Percentiles rank a stretch among this genome's conserved stretches.
Evolutionary conservation across 2,329 filamentous ascomycete species (phyloP).

Genomic region (Chrysosporium keratinophilum): DNA sequence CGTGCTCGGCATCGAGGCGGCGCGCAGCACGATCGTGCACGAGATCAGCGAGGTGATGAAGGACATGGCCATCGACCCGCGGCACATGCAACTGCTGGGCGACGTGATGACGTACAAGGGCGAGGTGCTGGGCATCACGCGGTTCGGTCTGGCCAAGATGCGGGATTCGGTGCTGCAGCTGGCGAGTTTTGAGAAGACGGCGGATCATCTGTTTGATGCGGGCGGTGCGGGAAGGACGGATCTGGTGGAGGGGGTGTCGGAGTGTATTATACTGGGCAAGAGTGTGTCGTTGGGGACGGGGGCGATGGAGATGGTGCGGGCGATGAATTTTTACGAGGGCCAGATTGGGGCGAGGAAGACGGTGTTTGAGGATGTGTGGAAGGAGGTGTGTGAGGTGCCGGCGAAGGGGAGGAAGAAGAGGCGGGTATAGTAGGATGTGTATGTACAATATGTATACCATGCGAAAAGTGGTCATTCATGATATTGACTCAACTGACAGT

Average conservation of each 20-base stretch:
- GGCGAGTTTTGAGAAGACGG: conserved; percentile 95
- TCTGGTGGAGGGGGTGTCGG: conserved; percentile 81
- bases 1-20: conserved; percentile 89
- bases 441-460: too few species aligned
- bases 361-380: conserved; percentile 57
- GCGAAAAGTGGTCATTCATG: too few species aligned
- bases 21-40: conserved; percentile 72
- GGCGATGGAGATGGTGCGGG: conserved; percentile 76
- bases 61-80: conserved; percentile 89
- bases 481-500: neutral
- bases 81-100: conserved; percentile 93
- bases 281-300: conserved; percentile 86
- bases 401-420: neutral
- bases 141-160: conserved; percentile 94
- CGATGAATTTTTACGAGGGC: conserved; percentile 55
- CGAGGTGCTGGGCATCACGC: conserved; percentile 89
- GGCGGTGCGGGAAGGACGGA: conserved; percentile 87
- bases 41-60: conserved; percentile 88
- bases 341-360: conserved; percentile 49
- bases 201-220: conserved; percentile 92
- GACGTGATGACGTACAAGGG: conserved; percentile 99
- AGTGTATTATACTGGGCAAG: conserved; percentile 98
- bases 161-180: conserved; percentile 86
- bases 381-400: conserved; percentile 16
- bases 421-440: neutral